Percentiles rank a stretch among this genome's conserved stretches.
Evolutionary conservation across 2,329 filamentous ascomycete species (phyloP).

Genomic region (Zasmidium citrigriseum): DNA sequence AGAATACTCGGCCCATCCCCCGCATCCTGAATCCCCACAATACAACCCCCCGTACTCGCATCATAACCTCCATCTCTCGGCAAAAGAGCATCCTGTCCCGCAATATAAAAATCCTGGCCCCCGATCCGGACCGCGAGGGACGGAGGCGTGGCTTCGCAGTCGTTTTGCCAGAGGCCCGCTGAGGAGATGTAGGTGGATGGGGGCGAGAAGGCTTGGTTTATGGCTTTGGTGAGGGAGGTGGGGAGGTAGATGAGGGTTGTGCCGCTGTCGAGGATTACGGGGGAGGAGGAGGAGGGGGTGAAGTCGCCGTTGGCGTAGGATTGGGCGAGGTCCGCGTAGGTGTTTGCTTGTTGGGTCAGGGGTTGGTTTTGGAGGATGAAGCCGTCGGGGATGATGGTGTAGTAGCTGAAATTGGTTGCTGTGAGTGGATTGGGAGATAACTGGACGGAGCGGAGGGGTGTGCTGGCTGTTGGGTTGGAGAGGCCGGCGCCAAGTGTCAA

Average conservation of each 20-base stretch:
- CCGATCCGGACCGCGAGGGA: conserved; percentile 41
- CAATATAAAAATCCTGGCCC: conserved; percentile 31
- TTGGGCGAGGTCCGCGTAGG: too few relatives aligned
- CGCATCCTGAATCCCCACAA: conserved; percentile 33
- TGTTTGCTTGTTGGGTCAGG: too few relatives aligned
- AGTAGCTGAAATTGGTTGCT: conserved; percentile 35
- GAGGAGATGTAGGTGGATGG: conserved; percentile 37
- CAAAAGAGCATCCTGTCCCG: conserved; percentile 6
- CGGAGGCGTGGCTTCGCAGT: conserved; percentile 44
- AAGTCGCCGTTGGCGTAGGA: neutral
- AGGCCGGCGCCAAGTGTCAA: conserved; percentile 52
- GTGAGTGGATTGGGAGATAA: conserved; percentile 19
- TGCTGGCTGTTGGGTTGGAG: conserved; percentile 24
- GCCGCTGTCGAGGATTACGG: conserved; percentile 45
- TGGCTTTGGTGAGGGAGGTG: conserved; percentile 32
- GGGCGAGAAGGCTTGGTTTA: conserved; percentile 46
- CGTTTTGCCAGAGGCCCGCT: conserved; percentile 37
- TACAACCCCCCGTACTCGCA: conserved; percentile 23
- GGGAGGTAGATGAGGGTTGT: conserved; percentile 45
- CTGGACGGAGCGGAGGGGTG: neutral
- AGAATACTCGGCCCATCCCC: conserved; percentile 39
- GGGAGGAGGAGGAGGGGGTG: conserved; percentile 4
- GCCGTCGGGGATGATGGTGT: conserved; percentile 36
- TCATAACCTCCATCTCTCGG: neutral
- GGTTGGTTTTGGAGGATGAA: conserved; percentile 20